Evolutionary conservation across 2,329 filamentous ascomycete genomes (phyloP).

Genomic region (Claviceps africana): DNA sequence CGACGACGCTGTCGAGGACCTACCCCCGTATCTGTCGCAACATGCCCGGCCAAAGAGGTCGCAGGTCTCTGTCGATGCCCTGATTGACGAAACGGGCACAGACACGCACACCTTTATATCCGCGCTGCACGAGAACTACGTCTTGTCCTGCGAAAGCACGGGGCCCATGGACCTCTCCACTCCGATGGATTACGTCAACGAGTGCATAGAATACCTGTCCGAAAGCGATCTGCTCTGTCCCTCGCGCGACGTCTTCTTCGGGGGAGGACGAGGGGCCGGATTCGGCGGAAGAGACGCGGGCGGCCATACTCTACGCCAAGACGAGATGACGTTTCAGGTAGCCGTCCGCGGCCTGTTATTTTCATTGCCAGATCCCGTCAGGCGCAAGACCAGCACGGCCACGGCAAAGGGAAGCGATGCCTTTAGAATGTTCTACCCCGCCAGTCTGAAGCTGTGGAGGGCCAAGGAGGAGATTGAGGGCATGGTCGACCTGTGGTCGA

Average conservation of each 20-base stretch:
- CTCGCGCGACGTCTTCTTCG: constrained; percentile 55
- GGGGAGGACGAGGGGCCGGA: constrained; percentile 38
- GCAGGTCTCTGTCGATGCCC: constrained; percentile 53
- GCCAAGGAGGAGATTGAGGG: constrained; percentile 69
- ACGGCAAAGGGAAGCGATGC: constrained; percentile 41
- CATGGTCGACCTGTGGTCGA: constrained; percentile 55
- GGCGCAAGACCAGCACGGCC: constrained; percentile 38
- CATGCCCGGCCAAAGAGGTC: constrained; percentile 46
- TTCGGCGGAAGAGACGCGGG: constrained; percentile 40
- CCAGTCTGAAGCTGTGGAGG: constrained; percentile 70
- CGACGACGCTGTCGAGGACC: constrained; percentile 31
- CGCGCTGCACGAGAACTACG: constrained; percentile 86
- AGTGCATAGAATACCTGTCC: constrained; percentile 77
- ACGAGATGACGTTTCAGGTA: constrained; percentile 87
- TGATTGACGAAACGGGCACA: constrained; percentile 90
- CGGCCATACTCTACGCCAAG: constrained; percentile 69
- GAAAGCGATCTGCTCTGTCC: constrained; percentile 75
- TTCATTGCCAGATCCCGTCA: constrained; percentile 73
- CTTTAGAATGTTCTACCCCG: constrained; percentile 86
- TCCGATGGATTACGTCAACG: constrained; percentile 65
- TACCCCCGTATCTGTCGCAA: constrained; percentile 46
- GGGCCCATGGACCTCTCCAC: constrained; percentile 36
- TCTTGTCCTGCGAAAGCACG: constrained; percentile 59
- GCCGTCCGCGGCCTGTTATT: constrained; percentile 79
- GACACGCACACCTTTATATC: constrained; percentile 84